Conservation (phyloP, 495 filamentous ascomycete genomes). For the Aeminium ludgeri region DNA sequence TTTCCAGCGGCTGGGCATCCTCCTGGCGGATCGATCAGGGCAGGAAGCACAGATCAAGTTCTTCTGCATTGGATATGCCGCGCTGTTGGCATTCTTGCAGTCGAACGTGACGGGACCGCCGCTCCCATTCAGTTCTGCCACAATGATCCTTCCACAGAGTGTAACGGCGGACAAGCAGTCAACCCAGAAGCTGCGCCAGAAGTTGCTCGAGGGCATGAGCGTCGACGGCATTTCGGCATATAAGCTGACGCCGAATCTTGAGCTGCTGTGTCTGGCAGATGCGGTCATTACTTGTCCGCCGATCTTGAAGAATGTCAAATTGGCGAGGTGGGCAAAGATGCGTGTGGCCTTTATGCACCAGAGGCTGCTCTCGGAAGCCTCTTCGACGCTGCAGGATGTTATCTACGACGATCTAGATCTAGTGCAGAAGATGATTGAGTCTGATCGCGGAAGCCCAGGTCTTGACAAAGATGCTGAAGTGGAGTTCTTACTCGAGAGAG, state of each 20-base stretch:
- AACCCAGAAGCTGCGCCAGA: conserved; percentile 26
- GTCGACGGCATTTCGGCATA: conserved; percentile 80
- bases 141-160: conserved; percentile 36
- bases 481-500: conserved; percentile 61
- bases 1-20: conserved; percentile 21
- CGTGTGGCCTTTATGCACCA: conserved; percentile 76
- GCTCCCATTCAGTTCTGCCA: conserved; percentile 36
- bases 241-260: conserved; percentile 61
- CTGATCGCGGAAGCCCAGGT: conserved; percentile 19
- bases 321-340: conserved; percentile 33
- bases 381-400: conserved; percentile 41
- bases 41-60: conserved; percentile 23
- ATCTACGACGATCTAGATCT: conserved; percentile 38
- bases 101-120: conserved; percentile 82
- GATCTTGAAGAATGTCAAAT: conserved; percentile 26
- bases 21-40: conserved; percentile 19
- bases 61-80: conserved; percentile 47
- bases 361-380: conserved; percentile 62
- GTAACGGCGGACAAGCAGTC: conserved; percentile 8
- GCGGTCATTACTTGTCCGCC: conserved; percentile 41
- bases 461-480: conserved; percentile 22
- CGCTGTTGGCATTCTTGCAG: conserved; percentile 74
- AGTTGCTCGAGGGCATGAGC: conserved; percentile 46
- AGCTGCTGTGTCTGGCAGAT: conserved; percentile 65
- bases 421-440: conserved; percentile 28